Base-by-base conservation (phyloP, 148 eudicot species). In the Rhododendron molle region DNA sequence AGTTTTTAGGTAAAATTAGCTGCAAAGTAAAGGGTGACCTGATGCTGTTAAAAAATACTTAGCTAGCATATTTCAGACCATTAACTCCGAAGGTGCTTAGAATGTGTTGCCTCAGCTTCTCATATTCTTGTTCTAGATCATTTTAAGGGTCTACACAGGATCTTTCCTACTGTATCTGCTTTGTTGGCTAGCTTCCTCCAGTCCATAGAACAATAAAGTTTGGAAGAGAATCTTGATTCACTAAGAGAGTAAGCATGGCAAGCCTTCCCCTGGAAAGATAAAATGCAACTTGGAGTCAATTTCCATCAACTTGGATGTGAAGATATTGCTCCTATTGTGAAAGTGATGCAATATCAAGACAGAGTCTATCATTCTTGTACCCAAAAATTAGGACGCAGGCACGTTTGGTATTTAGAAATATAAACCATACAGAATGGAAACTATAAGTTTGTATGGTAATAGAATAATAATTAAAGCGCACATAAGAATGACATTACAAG, bases 231-330 rank as follows among this genome's bases (percentile, higher is more conserved):
- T 52, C 44, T 50, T 80, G 23, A 32, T 80, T 34, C 26, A 30
- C 67, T 80, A 16, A 54, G 36, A 52, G 67, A 52, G 67, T 52
- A 58, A 30, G 32, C 65, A 80, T 80, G 81, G 65, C 43, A 80
- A 54, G 62, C 83, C 46, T 78, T 78, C 16, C 36, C 56, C 26
- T 8, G 34, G 81, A 47, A 79, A 26, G 49, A 16, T 36, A 28
- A 74, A 74, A 34, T 74, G 46, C 43, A 76, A 76, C 15, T 43
- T 21, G 80, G 50, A 43, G 52, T n/a, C 8, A 11, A 26, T 78
- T n/a, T 78, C 81, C 81, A 47, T 78, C 34, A 78, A 46, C 52
- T 78, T 78, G 50, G 50, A 76, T 34, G 77, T 30, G 2, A 72
- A 73, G 77, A 73, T 73, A 73, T 36, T 36, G 78, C 34, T 74